Base-by-base conservation (phyloP, 192 early-diverging fungal species). In the Mortierella claussenii region DNA sequence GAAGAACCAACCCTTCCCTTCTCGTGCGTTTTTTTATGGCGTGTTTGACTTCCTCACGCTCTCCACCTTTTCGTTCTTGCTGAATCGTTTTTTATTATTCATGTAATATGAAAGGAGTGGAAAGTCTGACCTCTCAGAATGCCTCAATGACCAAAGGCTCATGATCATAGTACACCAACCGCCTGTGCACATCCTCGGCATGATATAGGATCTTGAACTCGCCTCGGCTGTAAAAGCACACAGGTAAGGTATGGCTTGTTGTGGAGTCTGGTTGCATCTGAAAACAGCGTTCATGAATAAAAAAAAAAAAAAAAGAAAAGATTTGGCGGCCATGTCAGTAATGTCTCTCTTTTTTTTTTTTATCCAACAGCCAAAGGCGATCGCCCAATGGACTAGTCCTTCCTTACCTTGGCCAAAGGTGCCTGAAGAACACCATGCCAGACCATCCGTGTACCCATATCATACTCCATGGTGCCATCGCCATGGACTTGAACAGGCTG, bases 201-300 rank as follows among this genome's bases (percentile, higher is more conserved):
- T 88, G 86, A 54, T 85, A 86, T 4, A 88, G 60, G 21, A 88
- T 76, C 59, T 86, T 80, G 61, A 79, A 88, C 50, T 85, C 73
- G 49, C 86, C 86, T 31, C 81, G 68, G 36, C 83, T 82, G 47
- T 85, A 78, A 53, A 86, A 88, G 60, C 83, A 86, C 10, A 88
- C 64, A 0, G 86, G 86, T 15, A 88, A 24, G 10, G 65, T 50
- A 68, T 86, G 80, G 10, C 55, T 78, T n/a, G 69, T 79, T 33
- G 73, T 80, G 27, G 68, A 79, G 59, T 86, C 81, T 11, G 81
- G 65, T 66, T 80, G 80, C 78, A 87, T 74, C 83, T 86, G 73
- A 56, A 9, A 24, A n/a, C 23, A 15, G 15, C 4, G 15, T 45
- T 45, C 43, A 45, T 45, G n/a, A n/a, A n/a, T n/a, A n/a, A n/a